Base-by-base conservation (phyloP, 2,329 filamentous ascomycete species). In the Knoxdaviesia proteae region DNA sequence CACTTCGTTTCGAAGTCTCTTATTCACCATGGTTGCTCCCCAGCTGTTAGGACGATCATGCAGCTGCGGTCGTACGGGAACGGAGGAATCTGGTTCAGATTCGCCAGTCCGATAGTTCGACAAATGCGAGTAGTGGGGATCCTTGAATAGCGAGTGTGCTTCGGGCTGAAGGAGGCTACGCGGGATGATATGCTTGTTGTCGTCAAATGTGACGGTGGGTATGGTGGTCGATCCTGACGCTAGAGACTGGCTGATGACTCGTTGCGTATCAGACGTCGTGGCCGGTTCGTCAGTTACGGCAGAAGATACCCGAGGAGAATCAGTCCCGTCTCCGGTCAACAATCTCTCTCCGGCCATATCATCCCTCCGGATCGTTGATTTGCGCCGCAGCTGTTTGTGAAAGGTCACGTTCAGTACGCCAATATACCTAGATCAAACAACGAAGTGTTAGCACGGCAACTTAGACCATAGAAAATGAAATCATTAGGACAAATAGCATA, bases 341-440 rank as follows among this genome's bases (percentile, higher is more conserved):
- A 11, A 29, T 2, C 10, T n/a, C 34, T 44, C 56, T 29, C 51
- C 50, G 0, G 53, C 52, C 8, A 51, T 52, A 7, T 68, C 65
- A 6, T 72, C 71, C 45, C 62, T 68, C 48, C 61, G 72, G 42
- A 63, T 58, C 1, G 61, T 65, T 34, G 71, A 74, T 52, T 67
- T 75, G 40, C 72, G 76, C 44, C 84, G 83, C 2, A 74, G 67
- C 45, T 77, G 77, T 56, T 92, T 94, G 41, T 86, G 84, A 56
- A 93, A 94, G 0, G 86, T 94, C 20, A 94, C 88, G 57, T 94
- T 96, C 41, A 98, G 63, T 37, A 98, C 90, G 48, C 90, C 90
- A 52, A 98, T 96, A 53, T 98, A 96, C 55, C 84, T 93, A 57
- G 2, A 36, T 11, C 20, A 20, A 20, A 20, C 20, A 20, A 20